These are phyloP conservation scores for Boletus rubropictus DNA, from an alignment of 768 basidiomycete species.

Conservation along the genomic window DNA sequence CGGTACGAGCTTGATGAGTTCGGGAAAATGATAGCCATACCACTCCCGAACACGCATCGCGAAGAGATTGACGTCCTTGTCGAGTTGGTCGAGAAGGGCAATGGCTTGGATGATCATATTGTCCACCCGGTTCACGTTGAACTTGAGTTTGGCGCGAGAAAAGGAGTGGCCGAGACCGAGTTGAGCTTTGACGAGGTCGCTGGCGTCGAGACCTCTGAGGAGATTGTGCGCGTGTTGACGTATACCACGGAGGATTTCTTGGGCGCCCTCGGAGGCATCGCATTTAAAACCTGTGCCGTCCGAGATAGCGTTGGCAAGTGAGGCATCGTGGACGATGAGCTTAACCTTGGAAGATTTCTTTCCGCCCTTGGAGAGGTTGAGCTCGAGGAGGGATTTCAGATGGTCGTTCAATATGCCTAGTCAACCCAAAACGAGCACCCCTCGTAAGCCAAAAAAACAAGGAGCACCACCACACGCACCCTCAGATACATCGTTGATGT, in stretches of 20 bases:
- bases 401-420: conserved; percentile 82
- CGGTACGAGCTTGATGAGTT: conserved; percentile 86
- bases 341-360: conserved; percentile 64
- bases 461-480: conserved; percentile 43
- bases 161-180: conserved; percentile 97
- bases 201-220: conserved; percentile 80
- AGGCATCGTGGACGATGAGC: conserved; percentile 74
- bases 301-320: conserved; percentile 74
- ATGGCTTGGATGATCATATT: conserved; percentile 99
- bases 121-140: conserved; percentile 92
- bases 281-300: conserved; percentile 65
- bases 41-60: conserved; percentile 98
- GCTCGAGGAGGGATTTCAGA: conserved; percentile 76
- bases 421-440: not conserved
- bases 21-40: conserved; percentile 99
- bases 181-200: conserved; percentile 88
- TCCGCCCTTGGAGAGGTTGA: conserved; percentile 70
- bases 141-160: conserved; percentile 96
- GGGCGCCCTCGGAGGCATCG: conserved; percentile 73
- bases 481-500: conserved; percentile 93
- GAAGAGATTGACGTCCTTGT: conserved; percentile 99
- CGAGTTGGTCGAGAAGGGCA: conserved; percentile 94
- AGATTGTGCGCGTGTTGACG: conserved; percentile 88
- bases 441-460: not conserved
- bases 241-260: conserved; percentile 87